Evolutionary conservation across 257 asterid species (phyloP), one percentile per base, ranked within the genome.

Genomic region (Mitragyna speciosa): DNA sequence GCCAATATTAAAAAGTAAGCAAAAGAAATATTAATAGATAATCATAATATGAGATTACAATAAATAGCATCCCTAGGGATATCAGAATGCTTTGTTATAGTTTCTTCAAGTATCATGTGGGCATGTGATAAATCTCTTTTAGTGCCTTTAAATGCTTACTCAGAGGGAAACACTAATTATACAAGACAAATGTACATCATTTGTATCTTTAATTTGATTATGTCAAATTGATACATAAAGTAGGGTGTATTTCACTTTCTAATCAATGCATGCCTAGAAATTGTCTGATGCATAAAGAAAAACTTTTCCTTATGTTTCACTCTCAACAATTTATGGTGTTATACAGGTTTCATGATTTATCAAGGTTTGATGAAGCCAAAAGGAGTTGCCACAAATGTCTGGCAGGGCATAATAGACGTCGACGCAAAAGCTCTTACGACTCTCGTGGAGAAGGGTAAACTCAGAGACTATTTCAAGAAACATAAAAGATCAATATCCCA

Each of bases 351-450:
- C 98, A 94, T 77, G 97, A 86, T 66, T 24, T 91, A 76, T 81
- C 91, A 73, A 96, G 92, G 84, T 92, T 94, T 52, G 98, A 94
- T 80, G 97, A 90, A 78, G 90, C 93, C 71, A 94, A 94, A 80
- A 89, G 94, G 85, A 94, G 98, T 81, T 94, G 98, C 45, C 92
- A 97, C 73, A 87, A 91, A 89, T 93, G 96, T 68, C 85, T 94
- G 86, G 97, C 97, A 26, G 97, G 97, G 76, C 98, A 94, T 82
- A 94, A 94, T 68, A 96, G 90, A 86, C 92, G 97, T 31, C 97
- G 98, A 69, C 97, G 98, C 77, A 90, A 91, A 87, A 88, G 87
- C 85, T 83, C 94, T 16, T 80, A 79, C 7, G 98, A 92, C 73
- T 81, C 93, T 78, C 91, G 82, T 0, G 91, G 87, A 83, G 86